Evolutionary conservation across 352 stramenopile species (phyloP), one percentile per base, ranked within the genome.

Genomic region (Globisporangium canariense): DNA sequence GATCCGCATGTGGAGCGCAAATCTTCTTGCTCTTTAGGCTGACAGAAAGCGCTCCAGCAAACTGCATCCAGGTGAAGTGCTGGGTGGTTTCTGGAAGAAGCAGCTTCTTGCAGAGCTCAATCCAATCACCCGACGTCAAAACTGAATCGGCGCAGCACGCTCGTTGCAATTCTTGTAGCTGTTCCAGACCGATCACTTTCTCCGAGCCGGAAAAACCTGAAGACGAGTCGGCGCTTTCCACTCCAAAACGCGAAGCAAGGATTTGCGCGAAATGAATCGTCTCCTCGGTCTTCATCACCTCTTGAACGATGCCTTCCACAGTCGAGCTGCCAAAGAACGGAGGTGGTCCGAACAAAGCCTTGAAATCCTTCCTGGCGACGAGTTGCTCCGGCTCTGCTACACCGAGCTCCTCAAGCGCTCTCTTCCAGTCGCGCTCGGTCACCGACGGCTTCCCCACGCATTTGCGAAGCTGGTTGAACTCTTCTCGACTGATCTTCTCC

Each of bases 241-340:
- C 51, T 30, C 74, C 77, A 49, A 85, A 85, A 2, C 70, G 77
- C 40, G 68, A 54, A 4, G 77, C 52, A 9, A 85, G 60, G 11
- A 78, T 76, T 58, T 77, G 64, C 0, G 72, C 62, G 55, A 86
- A 86, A 30, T 86, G 73, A 28, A 86, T 67, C 13, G 60, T 65
- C 53, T 81, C 73, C 16, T 86, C 77, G 4, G 67, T 62, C 28
- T 60, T 65, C 77, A 86, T 78, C 11, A 86, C 70, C 32, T 73
- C 69, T 49, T 62, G 72, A 9, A 83, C 73, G 18, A 86, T 74
- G 4, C 58, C 71, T 14, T 83, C 61, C 7, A 86, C 70, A 38
- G 65, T 66, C 36, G 68, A 32, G 56, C 64, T 83, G 2, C 79
- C 79, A 52, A 88, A 88, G 57, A 81, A 88, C 25, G 79, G 79